A percentile compares a stretch with the other conserved stretches of the same genome.
These are phyloP conservation scores for Juncus effusus DNA, from an alignment of 176 grass and related monocot genomes.

Conservation along the genomic window DNA sequence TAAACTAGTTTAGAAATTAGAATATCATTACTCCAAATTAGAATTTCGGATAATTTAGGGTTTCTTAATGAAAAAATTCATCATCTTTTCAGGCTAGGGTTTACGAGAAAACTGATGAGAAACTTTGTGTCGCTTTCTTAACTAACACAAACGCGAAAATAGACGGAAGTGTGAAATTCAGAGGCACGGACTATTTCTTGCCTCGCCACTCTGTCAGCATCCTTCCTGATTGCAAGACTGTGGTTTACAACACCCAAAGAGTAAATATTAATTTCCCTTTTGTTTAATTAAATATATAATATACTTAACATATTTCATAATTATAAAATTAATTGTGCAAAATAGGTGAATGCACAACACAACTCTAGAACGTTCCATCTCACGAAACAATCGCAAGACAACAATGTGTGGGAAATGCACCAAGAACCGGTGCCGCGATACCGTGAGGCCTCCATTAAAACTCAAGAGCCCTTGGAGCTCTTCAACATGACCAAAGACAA, in stretches of 20 bases:
- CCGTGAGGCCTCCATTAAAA: slow-evolving; percentile 26
- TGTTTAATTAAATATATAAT: neutral
- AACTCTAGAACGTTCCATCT: slow-evolving; percentile 58
- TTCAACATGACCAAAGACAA: slow-evolving; percentile 74
- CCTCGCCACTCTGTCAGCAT: slow-evolving; percentile 76
- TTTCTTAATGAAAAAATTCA: slow-evolving; percentile 24
- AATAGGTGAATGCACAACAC: slow-evolving; percentile 83
- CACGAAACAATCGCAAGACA: slow-evolving; percentile 25
- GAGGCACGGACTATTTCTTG: slow-evolving; percentile 48
- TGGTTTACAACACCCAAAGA: slow-evolving; percentile 80
- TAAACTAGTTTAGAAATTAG: slow-evolving; percentile 13
- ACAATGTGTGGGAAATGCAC: slow-evolving; percentile 66
- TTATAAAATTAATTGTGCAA: neutral
- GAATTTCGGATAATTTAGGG: neutral
- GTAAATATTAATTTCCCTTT: slow-evolving; percentile 24
- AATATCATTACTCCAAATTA: too few relatives aligned
- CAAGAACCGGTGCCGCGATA: slow-evolving; percentile 45
- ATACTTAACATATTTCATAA: neutral
- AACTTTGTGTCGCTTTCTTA: slow-evolving; percentile 64
- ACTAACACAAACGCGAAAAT: slow-evolving; percentile 58
- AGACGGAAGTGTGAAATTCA: slow-evolving; percentile 60
- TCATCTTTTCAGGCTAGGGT: slow-evolving; percentile 41
- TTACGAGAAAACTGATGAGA: slow-evolving; percentile 58
- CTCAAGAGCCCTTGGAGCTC: slow-evolving; percentile 51
- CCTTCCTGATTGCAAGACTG: slow-evolving; percentile 66